These are phyloP conservation scores for Acacia confusa DNA, from an alignment of 306 rosid species.

Conservation along the genomic window DNA sequence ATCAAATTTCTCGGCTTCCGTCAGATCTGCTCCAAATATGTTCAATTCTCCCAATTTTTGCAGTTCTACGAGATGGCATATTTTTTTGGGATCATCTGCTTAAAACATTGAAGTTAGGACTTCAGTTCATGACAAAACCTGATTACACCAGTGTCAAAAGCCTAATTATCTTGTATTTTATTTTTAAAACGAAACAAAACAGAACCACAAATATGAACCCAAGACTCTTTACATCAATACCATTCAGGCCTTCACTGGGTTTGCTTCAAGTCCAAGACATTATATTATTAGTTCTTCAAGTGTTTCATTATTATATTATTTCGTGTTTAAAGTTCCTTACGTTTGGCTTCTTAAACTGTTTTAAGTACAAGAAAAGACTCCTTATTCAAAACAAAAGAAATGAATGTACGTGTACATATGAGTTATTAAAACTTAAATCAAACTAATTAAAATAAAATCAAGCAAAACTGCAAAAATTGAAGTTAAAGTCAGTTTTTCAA, in stretches of 20 bases:
- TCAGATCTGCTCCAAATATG: conserved; percentile 64
- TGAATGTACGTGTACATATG: too few species aligned
- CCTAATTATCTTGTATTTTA: background rate
- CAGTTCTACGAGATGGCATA: conserved; percentile 58
- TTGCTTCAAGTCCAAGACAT: background rate
- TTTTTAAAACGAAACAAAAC: background rate
- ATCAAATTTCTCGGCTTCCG: conserved; percentile 62
- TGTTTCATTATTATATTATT: too few species aligned
- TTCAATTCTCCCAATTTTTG: conserved; percentile 56
- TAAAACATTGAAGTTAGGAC: conserved; percentile 7
- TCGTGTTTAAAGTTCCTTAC: background rate
- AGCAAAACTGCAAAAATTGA: background rate
- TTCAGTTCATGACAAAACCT: background rate
- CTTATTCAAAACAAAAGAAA: too few species aligned
- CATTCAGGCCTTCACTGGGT: background rate
- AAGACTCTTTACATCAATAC: background rate
- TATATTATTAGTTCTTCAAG: too few species aligned
- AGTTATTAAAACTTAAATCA: too few species aligned
- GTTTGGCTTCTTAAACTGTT: background rate
- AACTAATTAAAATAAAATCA: background rate
- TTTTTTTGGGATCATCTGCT: conserved; percentile 59
- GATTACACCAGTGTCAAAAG: background rate
- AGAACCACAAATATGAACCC: background rate
- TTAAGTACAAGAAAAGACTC: too few species aligned
- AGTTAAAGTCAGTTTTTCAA: background rate